Evolutionary conservation across 2,329 filamentous ascomycete species (phyloP).

Genomic region (Cladosporium sp.): DNA sequence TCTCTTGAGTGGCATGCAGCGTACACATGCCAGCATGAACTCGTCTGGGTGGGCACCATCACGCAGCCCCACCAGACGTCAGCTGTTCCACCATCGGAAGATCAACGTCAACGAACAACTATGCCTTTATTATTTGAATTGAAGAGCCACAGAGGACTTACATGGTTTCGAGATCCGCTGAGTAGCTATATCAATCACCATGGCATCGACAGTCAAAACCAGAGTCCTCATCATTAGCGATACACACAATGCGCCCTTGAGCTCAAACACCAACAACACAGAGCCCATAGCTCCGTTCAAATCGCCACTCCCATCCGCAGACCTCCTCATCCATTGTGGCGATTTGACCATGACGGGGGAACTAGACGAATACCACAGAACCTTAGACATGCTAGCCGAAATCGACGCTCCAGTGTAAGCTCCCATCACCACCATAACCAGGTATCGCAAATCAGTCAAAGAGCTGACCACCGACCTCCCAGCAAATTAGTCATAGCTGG

Average conservation of each 20-base stretch:
- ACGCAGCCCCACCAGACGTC: background rate
- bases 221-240: conserved; percentile 44
- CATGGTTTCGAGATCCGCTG: background rate
- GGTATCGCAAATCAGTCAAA: too few species aligned
- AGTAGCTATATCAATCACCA: background rate
- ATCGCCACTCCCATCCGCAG: conserved; percentile 45
- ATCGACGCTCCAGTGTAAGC: conserved; percentile 46
- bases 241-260: conserved; percentile 33
- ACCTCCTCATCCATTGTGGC: conserved; percentile 56
- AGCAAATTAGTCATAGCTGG: conserved; percentile 59
- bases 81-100: background rate
- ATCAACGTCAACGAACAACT: background rate
- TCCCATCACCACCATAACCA: too few species aligned
- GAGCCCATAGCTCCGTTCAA: conserved; percentile 16
- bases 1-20: too few species aligned
- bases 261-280: background rate
- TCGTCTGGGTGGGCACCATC: too few species aligned
- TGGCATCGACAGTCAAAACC: conserved; percentile 38
- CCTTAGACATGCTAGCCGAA: conserved; percentile 44
- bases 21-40: too few species aligned
- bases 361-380: conserved; percentile 43
- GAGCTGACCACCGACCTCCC: background rate
- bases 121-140: background rate
- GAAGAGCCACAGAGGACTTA: too few species aligned
- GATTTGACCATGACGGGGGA: conserved; percentile 54